Evolutionary conservation across 371 early-diverging fungal genomes (phyloP), one percentile per base, ranked within the genome.

Genomic region (Basidiobolus meristosporus): DNA sequence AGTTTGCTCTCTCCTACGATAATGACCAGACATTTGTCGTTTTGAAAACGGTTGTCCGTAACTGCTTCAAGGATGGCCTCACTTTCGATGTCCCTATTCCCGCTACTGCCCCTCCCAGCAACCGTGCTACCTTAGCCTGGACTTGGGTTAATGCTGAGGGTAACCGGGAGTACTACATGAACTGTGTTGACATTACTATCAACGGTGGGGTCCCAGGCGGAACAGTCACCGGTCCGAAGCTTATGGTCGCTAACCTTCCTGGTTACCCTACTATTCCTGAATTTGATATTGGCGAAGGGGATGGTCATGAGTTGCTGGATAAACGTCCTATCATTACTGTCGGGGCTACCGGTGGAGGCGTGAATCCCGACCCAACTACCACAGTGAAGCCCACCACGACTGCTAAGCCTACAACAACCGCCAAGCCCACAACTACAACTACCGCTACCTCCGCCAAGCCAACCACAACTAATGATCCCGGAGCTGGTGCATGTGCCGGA

Each of bases 111-210:
- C 45, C 39, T 10, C 20, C 32, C 3, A 29, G 15, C 15, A 26
- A 22, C 16, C 35, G 29, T 16, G 44, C 45, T 12, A 45, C 62
- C 18, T 68, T 80, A 50, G 63, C 65, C 0, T 80, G 80, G 81
- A 50, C 63, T 0, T 80, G 77, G 75, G 60, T 70, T 22, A 71
- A 71, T 48, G 66, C 65, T 6, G 47, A 49, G 4, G 71, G 68
- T 1, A 62, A 65, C 45, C 62, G 60, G 16, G 80, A 76, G 47
- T 76, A 56, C 37, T 81, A 82, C 53, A 69, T 67, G 67, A 64
- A 70, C 45, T 79, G 81, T 45, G 68, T 69, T 11, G 80, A 79
- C 39, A 59, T 77, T 33, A 52, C 49, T 22, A 64, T 80, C 39
- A 16, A 23, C 19, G 39, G 14, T 7, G 38, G 38, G 7, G 21